Percentiles rank a stretch among this genome's conserved stretches.
These are phyloP conservation scores for Sophora flavescens DNA, from an alignment of 306 rosid species.

Conservation along the genomic window DNA sequence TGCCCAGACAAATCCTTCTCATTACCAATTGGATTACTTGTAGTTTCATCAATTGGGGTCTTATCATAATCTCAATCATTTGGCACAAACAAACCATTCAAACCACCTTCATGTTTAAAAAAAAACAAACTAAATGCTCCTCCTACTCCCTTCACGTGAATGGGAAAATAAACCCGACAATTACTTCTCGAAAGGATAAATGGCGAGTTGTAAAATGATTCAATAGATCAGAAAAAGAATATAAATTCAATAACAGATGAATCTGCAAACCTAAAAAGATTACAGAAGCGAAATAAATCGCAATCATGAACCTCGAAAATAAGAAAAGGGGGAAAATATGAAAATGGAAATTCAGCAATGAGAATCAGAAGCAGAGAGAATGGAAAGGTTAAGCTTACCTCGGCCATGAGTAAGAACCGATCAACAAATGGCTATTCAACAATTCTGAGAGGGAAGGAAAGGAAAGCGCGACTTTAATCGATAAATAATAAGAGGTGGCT, in stretches of 20 bases:
- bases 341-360: not conserved
- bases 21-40: too few relatives aligned
- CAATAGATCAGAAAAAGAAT: conserved; percentile 25
- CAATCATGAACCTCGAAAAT: conserved; percentile 8
- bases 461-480: not conserved
- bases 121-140: conserved; percentile 4
- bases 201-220: conserved; percentile 12
- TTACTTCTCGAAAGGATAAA: conserved; percentile 5
- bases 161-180: not conserved
- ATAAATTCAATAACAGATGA: conserved; percentile 8
- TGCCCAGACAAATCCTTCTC: too few relatives aligned
- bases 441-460: not conserved
- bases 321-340: not conserved
- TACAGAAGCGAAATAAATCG: conserved; percentile 13
- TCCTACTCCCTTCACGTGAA: not conserved
- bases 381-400: conserved; percentile 42
- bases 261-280: conserved; percentile 7
- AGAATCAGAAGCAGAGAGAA: conserved; percentile 19
- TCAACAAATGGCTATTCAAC: not conserved
- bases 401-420: conserved; percentile 66
- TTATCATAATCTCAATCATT: conserved; percentile 33
- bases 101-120: not conserved
- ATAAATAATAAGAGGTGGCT: not conserved
- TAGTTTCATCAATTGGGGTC: too few relatives aligned
- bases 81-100: conserved; percentile 13